Evolutionary conservation across 352 stramenopile species (phyloP).

Genomic region (Pythium aristosporum): DNA sequence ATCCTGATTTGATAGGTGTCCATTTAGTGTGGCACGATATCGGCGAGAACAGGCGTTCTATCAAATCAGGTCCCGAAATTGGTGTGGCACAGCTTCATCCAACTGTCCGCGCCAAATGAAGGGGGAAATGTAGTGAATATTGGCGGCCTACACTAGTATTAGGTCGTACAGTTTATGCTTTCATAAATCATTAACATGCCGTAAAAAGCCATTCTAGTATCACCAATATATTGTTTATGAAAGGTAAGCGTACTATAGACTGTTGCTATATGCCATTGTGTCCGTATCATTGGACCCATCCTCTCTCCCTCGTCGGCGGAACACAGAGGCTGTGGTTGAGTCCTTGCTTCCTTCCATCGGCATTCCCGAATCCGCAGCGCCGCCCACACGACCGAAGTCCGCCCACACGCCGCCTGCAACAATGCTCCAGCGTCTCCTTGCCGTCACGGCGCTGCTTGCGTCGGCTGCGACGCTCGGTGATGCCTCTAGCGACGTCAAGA

Average conservation of each 20-base stretch:
- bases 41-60: neutral
- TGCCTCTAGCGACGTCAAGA: slow-evolving; percentile 11
- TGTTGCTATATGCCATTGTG: neutral
- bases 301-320: neutral
- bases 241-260: neutral
- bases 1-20: too few relatives aligned
- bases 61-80: slow-evolving; percentile 11
- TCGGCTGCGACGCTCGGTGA: slow-evolving; percentile 7
- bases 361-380: slow-evolving; percentile 16
- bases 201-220: neutral
- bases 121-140: neutral
- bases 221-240: neutral
- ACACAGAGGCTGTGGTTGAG: neutral
- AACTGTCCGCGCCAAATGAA: neutral
- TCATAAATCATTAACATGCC: neutral
- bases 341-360: neutral
- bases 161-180: neutral
- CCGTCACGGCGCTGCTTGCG: slow-evolving; percentile 14
- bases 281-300: neutral
- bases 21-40: slow-evolving; percentile 3
- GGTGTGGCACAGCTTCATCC: slow-evolving; percentile 5
- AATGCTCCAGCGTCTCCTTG: slow-evolving; percentile 20
- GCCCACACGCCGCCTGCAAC: neutral
- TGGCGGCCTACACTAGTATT: neutral
- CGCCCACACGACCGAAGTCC: neutral